Conservation (phyloP, 1,284 basidiomycete species). For the Ceratobasidium sp. region DNA sequence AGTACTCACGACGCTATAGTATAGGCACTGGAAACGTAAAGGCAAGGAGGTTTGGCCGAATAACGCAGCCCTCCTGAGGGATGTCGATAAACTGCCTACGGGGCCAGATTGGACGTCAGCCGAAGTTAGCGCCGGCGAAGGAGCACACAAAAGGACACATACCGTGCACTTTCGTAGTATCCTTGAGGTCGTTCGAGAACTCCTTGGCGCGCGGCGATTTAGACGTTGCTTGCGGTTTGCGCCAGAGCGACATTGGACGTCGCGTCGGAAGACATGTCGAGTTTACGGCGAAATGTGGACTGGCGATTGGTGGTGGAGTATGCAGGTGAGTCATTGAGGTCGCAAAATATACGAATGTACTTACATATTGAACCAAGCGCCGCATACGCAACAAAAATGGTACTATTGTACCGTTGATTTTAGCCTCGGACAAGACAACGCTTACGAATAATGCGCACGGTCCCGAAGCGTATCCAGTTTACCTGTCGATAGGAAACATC, state of each 20-base stretch:
- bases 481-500: conserved; percentile 38
- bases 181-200: conserved; percentile 3
- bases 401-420: not conserved
- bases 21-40: conserved; percentile 12
- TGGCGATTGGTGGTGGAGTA: conserved; percentile 17
- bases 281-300: conserved; percentile 25
- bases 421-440: not conserved
- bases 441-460: not conserved
- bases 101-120: conserved; percentile 21
- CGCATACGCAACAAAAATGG: not conserved
- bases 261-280: not conserved
- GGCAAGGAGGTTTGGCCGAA: conserved; percentile 21
- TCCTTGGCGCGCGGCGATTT: conserved; percentile 20
- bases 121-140: not conserved
- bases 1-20: not conserved
- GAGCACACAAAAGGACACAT: not conserved
- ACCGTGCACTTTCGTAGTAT: conserved; percentile 16
- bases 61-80: conserved; percentile 18
- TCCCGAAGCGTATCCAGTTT: not conserved
- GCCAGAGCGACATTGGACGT: conserved; percentile 34
- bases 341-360: no score
- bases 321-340: no score
- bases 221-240: conserved; percentile 9
- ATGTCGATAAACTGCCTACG: conserved; percentile 1
- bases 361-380: not conserved